phyloP scores from a whole-genome alignment of 495 filamentous ascomycete species.

The Neurospora sp. region DNA sequence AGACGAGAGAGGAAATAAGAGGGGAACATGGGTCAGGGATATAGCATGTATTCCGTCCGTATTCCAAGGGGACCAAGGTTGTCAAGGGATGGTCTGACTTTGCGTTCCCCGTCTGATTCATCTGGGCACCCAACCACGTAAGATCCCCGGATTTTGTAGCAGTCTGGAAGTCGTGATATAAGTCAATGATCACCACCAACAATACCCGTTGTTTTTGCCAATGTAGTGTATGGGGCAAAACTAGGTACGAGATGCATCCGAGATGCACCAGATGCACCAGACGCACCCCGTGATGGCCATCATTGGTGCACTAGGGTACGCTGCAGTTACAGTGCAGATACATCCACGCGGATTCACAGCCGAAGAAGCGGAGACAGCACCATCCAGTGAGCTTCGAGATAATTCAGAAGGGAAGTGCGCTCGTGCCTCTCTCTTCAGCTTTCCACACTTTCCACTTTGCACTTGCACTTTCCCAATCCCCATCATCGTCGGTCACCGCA shows the following conservation, averaged over 20 bases:
- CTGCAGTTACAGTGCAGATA: neutral
- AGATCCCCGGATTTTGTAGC: neutral
- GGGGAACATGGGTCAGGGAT: neutral
- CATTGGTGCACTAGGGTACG: neutral
- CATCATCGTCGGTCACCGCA: neutral
- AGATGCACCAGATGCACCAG: neutral
- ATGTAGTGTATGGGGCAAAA: neutral
- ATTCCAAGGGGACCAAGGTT: neutral
- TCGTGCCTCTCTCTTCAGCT: neutral
- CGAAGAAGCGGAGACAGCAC: neutral
- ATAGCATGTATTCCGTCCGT: neutral
- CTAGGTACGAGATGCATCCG: neutral
- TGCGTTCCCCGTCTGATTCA: neutral
- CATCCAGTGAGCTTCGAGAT: neutral
- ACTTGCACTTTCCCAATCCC: neutral
- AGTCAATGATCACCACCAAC: neutral
- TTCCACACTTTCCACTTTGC: neutral
- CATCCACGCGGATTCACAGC: neutral
- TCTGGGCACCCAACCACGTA: neutral
- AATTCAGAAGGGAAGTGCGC: neutral
- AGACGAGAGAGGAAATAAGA: constrained; percentile 8
- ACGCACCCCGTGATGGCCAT: neutral
- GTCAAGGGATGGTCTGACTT: neutral
- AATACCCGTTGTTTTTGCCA: neutral
- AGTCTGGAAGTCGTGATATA: neutral